Conservation (phyloP, 2,329 filamentous ascomycete species). For the Escovopsis sp. region DNA sequence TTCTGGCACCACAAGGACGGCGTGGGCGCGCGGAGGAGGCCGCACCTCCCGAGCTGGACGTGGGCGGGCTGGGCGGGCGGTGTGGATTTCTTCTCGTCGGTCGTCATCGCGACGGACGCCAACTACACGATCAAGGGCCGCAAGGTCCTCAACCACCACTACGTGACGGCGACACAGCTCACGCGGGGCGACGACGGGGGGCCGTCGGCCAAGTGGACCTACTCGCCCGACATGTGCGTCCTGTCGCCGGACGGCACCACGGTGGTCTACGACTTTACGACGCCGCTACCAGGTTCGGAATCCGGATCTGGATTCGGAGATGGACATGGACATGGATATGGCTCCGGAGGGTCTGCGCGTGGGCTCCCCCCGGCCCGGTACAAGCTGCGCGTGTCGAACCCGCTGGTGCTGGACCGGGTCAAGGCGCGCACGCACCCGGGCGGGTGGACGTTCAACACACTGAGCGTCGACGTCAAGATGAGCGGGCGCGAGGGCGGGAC, state of each 20-base stretch:
- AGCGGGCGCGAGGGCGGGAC: conserved; percentile 13
- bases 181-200: conserved; percentile 15
- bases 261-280: conserved; percentile 18
- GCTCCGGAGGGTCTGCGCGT: too few species aligned
- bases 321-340: too few species aligned
- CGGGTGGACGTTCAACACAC: conserved; percentile 20
- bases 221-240: conserved; percentile 19
- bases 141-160: conserved; percentile 21
- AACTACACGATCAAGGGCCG: conserved; percentile 14
- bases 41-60: conserved; percentile 22
- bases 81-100: conserved; percentile 20
- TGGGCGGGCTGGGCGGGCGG: conserved; percentile 22
- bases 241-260: conserved; percentile 14
- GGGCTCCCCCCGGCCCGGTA: conserved; percentile 14
- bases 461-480: conserved; percentile 19
- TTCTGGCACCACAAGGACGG: conserved; percentile 22
- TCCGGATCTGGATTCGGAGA: too few species aligned
- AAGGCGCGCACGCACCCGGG: conserved; percentile 17
- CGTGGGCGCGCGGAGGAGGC: conserved; percentile 11
- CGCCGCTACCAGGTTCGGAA: background rate
- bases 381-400: conserved; percentile 18
- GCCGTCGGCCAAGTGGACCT: conserved; percentile 18
- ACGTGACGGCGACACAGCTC: conserved; percentile 20
- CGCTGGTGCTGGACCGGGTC: conserved; percentile 19
- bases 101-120: conserved; percentile 15